Conservation (phyloP, 1,284 basidiomycete species). For the Coniferiporia weirii region DNA sequence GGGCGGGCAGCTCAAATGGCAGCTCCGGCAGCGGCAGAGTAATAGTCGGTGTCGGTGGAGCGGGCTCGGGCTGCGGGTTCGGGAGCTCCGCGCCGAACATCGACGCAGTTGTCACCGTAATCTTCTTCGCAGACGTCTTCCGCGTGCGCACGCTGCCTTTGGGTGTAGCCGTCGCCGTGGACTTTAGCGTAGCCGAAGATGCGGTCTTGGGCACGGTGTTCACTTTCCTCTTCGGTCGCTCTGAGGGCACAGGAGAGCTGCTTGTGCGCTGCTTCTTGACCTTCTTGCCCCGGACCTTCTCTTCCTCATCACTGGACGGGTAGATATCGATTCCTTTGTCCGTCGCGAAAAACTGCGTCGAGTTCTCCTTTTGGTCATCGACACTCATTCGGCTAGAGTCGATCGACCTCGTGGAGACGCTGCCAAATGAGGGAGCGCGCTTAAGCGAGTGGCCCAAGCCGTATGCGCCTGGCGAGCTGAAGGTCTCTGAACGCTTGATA, state of each 20-base stretch:
- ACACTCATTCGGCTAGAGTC: constrained; percentile 32
- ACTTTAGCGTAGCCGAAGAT: constrained; percentile 14
- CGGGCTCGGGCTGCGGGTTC: constrained; percentile 15
- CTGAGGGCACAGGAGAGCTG: constrained; percentile 27
- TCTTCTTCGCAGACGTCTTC: constrained; percentile 14
- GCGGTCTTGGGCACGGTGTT: constrained; percentile 9
- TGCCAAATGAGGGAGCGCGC: constrained; percentile 36
- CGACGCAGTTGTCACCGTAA: constrained; percentile 1
- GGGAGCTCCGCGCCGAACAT: constrained; percentile 21
- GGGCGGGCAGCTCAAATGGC: neutral
- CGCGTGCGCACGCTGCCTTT: constrained; percentile 6
- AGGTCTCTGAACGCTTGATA: constrained; percentile 22
- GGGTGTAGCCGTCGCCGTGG: neutral
- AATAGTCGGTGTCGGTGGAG: constrained; percentile 1
- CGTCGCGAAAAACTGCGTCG: constrained; percentile 3
- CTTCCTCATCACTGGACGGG: constrained; percentile 72
- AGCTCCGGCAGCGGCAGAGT: neutral
- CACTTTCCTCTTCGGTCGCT: constrained; percentile 18
- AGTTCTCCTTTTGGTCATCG: constrained; percentile 28
- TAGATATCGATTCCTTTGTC: constrained; percentile 18
- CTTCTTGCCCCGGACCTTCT: constrained; percentile 51
- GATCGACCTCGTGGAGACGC: constrained; percentile 23
- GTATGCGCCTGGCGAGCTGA: constrained; percentile 16
- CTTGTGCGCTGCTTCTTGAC: constrained; percentile 60
- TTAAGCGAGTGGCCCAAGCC: constrained; percentile 30